Base-by-base conservation (phyloP, 768 basidiomycete species). In the Boletus speciosus region DNA sequence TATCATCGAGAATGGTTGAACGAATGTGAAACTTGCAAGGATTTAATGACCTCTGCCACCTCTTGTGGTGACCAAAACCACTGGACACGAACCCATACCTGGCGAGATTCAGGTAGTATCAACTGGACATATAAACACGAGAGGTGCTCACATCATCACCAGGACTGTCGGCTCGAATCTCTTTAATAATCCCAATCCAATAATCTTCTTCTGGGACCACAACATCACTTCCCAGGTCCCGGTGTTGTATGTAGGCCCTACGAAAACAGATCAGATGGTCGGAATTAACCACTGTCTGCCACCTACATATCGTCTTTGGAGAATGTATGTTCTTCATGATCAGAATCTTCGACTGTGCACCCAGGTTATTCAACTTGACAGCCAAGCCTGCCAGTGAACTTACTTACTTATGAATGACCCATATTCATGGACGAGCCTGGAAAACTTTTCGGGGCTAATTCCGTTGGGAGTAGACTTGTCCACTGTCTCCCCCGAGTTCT, bases 21-120 rank as follows among this genome's bases (percentile, higher is more conserved):
- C 2, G 47, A 9, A 29, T 5, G 8, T 2, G 12, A n/a, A 5
- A 71, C 80, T 52, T 51, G 83, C 81, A 83, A 81, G 2, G 78
- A 76, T 31, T 78, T 77, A 31, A 80, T 61, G 0, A 75, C 67
- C 1, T 57, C 58, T 0, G 70, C 68, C 0, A 80, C 76, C 35
- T 86, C 84, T n/a, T 67, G 46, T 0, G 75, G 72, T 1, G 77
- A 73, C 66, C 81, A 86, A 45, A 70, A 83, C 84, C 84, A 86
- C 45, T 79, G 74, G 0, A 85, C 74, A 10, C 57, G 64, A 0
- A 70, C 74, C 80, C 81, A 84, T 0, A 84, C 82, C 78, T 85
- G 41, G 39, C 6, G 34, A 29, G 11, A 19, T 21, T 4, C 14
- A 7, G 23, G 2, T 14, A 1, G 19, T 11, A 5, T 50, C 6